Conservation (phyloP, 345 rosid genomes). For the Citrus glauca region DNA sequence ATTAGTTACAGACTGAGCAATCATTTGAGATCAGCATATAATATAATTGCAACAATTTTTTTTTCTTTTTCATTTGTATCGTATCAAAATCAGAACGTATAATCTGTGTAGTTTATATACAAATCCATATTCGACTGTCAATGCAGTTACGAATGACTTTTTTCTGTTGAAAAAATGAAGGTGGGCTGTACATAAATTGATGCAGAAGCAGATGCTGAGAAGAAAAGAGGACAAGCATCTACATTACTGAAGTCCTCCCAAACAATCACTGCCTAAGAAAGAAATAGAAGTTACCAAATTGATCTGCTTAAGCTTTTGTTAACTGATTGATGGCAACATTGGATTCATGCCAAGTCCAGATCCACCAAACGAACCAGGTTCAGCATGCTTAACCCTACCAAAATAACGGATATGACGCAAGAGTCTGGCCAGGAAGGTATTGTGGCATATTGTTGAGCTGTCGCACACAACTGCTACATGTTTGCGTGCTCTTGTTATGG, state of each 20-base stretch:
- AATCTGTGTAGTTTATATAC: slow-evolving; percentile 28
- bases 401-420: slow-evolving; percentile 81
- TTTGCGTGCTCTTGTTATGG: slow-evolving; percentile 82
- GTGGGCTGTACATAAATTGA: slow-evolving; percentile 27
- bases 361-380: slow-evolving; percentile 73
- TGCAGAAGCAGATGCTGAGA: neutral
- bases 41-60: neutral
- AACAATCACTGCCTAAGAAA: slow-evolving; percentile 10
- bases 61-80: neutral
- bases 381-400: slow-evolving; percentile 88
- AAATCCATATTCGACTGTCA: slow-evolving; percentile 2
- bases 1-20: neutral
- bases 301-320: slow-evolving; percentile 5
- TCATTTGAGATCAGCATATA: neutral
- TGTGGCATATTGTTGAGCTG: slow-evolving; percentile 92
- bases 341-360: slow-evolving; percentile 92
- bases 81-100: slow-evolving; percentile 1
- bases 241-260: neutral
- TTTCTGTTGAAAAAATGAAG: slow-evolving; percentile 15
- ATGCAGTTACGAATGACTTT: neutral
- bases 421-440: slow-evolving; percentile 85
- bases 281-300: neutral
- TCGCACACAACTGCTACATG: slow-evolving; percentile 93
- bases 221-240: slow-evolving; percentile 2
- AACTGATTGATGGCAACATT: slow-evolving; percentile 77